Evolutionary conservation across 352 stramenopile genomes (phyloP).

Genomic region (Pythium rishiriense): DNA sequence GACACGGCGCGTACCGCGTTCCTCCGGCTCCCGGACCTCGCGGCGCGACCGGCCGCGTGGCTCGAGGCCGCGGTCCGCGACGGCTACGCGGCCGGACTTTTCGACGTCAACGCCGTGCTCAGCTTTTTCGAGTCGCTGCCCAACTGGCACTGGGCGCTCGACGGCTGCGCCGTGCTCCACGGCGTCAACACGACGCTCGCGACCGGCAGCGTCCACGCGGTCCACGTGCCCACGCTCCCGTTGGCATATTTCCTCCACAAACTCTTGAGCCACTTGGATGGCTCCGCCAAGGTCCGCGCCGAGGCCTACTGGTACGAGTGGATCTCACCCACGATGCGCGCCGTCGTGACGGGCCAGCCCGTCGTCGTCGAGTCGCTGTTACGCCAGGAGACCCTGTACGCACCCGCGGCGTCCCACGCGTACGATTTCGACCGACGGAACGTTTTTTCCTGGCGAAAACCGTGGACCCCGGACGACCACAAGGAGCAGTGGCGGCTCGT

Average conservation of each 20-base stretch:
- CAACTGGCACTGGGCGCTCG: slow-evolving; percentile 70
- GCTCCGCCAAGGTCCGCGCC: slow-evolving; percentile 31
- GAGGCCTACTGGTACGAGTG: slow-evolving; percentile 29
- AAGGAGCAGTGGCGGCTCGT: slow-evolving; percentile 64
- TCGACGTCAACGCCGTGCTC: slow-evolving; percentile 63
- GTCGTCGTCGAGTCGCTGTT: slow-evolving; percentile 28
- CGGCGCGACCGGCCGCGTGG: slow-evolving; percentile 36
- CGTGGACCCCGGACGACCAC: slow-evolving; percentile 34
- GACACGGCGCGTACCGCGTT: slow-evolving; percentile 55
- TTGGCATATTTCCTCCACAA: slow-evolving; percentile 72
- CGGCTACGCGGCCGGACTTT: slow-evolving; percentile 62
- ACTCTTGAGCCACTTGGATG: slow-evolving; percentile 64
- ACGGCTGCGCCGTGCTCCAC: slow-evolving; percentile 67
- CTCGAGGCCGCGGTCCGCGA: slow-evolving; percentile 60
- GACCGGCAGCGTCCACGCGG: slow-evolving; percentile 29
- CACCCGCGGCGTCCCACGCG: slow-evolving; percentile 24
- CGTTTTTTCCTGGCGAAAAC: slow-evolving; percentile 40
- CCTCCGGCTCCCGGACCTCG: slow-evolving; percentile 58
- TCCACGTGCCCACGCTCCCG: slow-evolving; percentile 56
- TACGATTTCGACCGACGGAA: slow-evolving; percentile 40
- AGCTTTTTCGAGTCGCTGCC: slow-evolving; percentile 70
- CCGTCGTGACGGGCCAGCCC: slow-evolving; percentile 35
- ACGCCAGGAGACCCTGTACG: slow-evolving; percentile 32
- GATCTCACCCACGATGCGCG: slow-evolving; percentile 35
- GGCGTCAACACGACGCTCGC: slow-evolving; percentile 49